A percentile compares a stretch with the other conserved stretches of the same genome.
Evolutionary conservation across 352 stramenopile genomes (phyloP).

Genomic region (Peronospora belbahrii): DNA sequence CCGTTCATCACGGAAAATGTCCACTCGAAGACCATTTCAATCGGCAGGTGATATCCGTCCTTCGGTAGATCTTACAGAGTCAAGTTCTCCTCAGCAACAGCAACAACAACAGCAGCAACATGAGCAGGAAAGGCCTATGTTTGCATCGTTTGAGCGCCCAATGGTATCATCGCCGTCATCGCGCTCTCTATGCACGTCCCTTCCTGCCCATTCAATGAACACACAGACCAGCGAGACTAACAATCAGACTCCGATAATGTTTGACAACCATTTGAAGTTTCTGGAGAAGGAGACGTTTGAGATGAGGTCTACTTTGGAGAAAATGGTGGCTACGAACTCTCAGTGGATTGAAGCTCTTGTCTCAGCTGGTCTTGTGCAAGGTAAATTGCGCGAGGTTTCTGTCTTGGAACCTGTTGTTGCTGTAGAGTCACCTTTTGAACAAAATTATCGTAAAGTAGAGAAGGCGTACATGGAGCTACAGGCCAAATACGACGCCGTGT

Average conservation of each 20-base stretch:
- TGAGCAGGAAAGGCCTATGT: slow-evolving; percentile 9
- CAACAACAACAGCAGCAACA: slow-evolving; percentile 15
- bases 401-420: slow-evolving; percentile 18
- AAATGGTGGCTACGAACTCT: slow-evolving; percentile 64
- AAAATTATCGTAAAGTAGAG: slow-evolving; percentile 44
- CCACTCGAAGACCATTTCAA: slow-evolving; percentile 20
- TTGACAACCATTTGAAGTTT: slow-evolving; percentile 62
- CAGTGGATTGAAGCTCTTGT: slow-evolving; percentile 59
- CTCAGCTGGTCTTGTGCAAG: slow-evolving; percentile 17
- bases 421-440: slow-evolving; percentile 25
- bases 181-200: slow-evolving; percentile 11
- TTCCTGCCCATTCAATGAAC: slow-evolving; percentile 23
- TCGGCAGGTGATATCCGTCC: slow-evolving; percentile 21
- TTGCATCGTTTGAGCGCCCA: slow-evolving; percentile 19
- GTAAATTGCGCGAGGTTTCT: slow-evolving; percentile 15
- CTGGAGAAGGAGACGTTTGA: slow-evolving; percentile 58
- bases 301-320: slow-evolving; percentile 58
- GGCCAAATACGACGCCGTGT: slow-evolving; percentile 41
- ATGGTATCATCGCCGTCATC: slow-evolving; percentile 12
- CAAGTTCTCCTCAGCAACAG: slow-evolving; percentile 9
- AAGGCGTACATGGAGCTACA: slow-evolving; percentile 45
- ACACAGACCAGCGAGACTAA: slow-evolving; percentile 29
- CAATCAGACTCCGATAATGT: slow-evolving; percentile 33
- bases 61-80: slow-evolving; percentile 13
- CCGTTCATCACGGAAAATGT: slow-evolving; percentile 14